A percentile compares a stretch with the other conserved stretches of the same genome.
Evolutionary conservation across 441 rosid species (phyloP).

Genomic region (Populus tomentosa): DNA sequence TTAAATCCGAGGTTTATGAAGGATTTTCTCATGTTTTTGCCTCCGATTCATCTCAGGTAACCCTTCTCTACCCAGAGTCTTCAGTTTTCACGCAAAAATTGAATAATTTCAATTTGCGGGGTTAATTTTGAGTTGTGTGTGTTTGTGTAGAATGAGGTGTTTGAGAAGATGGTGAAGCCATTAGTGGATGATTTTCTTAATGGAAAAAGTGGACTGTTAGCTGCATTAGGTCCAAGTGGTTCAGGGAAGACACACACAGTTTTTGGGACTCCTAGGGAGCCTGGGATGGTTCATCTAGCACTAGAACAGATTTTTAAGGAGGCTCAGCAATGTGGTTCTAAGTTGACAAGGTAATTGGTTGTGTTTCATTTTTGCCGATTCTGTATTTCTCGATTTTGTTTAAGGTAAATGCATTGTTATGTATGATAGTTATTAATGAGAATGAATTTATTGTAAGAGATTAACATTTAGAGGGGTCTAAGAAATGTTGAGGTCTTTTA

Average conservation of each 20-base stretch:
- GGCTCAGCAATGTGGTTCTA: conserved; percentile 14
- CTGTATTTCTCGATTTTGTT: neutral
- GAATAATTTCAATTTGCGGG: neutral
- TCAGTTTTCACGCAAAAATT: neutral
- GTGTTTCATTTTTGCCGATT: neutral
- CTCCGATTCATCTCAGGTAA: conserved; percentile 64
- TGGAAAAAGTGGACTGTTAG: conserved; percentile 83
- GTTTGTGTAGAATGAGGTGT: conserved; percentile 32
- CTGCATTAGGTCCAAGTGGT: conserved; percentile 88
- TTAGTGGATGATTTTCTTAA: conserved; percentile 68
- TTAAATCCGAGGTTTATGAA: conserved; percentile 64
- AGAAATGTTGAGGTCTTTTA: neutral
- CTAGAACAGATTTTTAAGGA: conserved; percentile 54
- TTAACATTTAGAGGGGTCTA: neutral
- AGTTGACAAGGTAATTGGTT: conserved; percentile 34
- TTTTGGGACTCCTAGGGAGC: conserved; percentile 64
- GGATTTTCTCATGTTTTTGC: conserved; percentile 80
- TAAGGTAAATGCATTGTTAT: too few relatives aligned
- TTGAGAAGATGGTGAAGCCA: conserved; percentile 30
- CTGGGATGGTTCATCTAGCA: conserved; percentile 75
- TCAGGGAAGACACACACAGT: conserved; percentile 94
- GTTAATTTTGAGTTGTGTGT: too few relatives aligned
- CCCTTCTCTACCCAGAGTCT: neutral
- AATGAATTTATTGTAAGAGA: neutral
- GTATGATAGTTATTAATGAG: too few relatives aligned